Evolutionary conservation across 2,329 filamentous ascomycete species (phyloP).

Genomic region (Phialemonium atrogriseum): DNA sequence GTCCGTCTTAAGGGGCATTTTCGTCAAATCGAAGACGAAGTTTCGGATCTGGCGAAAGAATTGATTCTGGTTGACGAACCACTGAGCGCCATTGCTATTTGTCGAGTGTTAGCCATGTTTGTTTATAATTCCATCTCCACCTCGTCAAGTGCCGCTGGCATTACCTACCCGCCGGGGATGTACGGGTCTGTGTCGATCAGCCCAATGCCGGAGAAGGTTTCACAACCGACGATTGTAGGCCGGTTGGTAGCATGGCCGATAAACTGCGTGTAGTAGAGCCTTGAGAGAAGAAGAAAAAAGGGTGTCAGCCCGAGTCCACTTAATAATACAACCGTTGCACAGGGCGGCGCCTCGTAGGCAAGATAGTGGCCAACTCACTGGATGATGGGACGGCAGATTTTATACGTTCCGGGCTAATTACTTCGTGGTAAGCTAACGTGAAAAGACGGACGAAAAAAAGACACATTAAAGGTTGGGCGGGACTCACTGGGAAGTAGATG

Average conservation of each 20-base stretch:
- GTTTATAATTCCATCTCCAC: too few relatives aligned
- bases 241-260: slow-evolving; percentile 1
- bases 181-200: slow-evolving; percentile 3
- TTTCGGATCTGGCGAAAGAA: slow-evolving; percentile 8
- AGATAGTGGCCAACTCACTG: too few relatives aligned
- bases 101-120: neutral
- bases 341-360: too few relatives aligned
- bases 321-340: too few relatives aligned
- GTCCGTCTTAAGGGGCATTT: slow-evolving; percentile 1
- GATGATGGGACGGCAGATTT: slow-evolving; percentile 1
- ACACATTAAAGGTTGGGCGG: neutral
- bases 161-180: neutral
- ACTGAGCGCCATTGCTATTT: slow-evolving; percentile 2
- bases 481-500: slow-evolving; percentile 2
- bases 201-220: neutral
- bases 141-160: too few relatives aligned
- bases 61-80: slow-evolving; percentile 8
- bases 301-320: too few relatives aligned
- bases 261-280: slow-evolving; percentile 2
- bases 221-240: slow-evolving; percentile 1
- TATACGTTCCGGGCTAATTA: neutral
- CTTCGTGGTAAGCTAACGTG: neutral
- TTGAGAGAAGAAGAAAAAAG: too few relatives aligned
- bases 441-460: too few relatives aligned
- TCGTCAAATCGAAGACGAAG: slow-evolving; percentile 5